A percentile compares a stretch with the other conserved stretches of the same genome.
Evolutionary conservation across 2,329 filamentous ascomycete species (phyloP).

Genomic region (Trichoderma arundinaceum): DNA sequence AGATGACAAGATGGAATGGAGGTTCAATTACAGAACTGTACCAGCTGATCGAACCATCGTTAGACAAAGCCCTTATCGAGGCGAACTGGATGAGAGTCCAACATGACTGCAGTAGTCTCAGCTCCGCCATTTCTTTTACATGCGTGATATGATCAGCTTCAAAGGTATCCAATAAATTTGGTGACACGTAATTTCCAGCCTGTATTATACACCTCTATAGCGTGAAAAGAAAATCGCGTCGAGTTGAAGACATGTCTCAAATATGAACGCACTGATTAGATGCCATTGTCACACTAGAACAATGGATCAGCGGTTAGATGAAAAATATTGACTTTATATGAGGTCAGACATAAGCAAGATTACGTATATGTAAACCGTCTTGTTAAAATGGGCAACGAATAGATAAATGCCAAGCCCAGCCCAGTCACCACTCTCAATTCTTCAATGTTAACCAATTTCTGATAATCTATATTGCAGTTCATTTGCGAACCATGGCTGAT

Average conservation of each 20-base stretch:
- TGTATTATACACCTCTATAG: not conserved
- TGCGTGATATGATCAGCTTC: no score
- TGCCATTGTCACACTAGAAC: not conserved
- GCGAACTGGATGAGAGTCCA: no score
- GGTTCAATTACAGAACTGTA: no score
- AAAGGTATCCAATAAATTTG: no score
- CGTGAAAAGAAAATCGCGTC: no score
- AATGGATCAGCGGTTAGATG: not conserved
- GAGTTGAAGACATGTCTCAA: not conserved
- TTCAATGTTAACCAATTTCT: no score
- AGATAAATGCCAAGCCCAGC: not conserved
- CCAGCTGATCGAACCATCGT: no score
- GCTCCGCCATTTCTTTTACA: no score
- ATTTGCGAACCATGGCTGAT: slow-evolving; percentile 1
- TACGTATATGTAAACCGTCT: not conserved
- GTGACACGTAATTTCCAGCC: not conserved
- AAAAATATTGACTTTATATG: not conserved
- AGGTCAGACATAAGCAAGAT: not conserved
- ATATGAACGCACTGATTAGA: not conserved
- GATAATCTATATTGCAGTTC: not conserved
- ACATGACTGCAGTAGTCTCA: no score
- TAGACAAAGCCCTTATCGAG: no score
- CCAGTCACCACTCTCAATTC: not conserved
- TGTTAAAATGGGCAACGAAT: no score
- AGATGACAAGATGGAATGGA: no score